Evolutionary conservation across 768 basidiomycete genomes (phyloP), one percentile per base, ranked within the genome.

Genomic region (Psilocybe sp.): DNA sequence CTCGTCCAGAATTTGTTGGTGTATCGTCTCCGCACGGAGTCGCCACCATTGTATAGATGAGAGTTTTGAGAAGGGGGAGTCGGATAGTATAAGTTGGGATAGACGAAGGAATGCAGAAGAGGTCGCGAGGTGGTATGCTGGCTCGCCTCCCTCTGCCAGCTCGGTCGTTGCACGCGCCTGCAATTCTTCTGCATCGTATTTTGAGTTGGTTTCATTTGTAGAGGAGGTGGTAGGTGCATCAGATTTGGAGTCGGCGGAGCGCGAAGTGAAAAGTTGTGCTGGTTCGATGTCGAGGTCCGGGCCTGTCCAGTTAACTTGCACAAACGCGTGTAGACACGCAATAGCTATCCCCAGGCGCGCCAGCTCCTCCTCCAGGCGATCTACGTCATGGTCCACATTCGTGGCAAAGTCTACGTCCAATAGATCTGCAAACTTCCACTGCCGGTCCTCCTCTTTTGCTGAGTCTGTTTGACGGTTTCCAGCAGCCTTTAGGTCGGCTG

Each of bases 231-330:
- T 28, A 28, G 23, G 4, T 34, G 73, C 70, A 46, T 65, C 47
- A 20, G 65, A 47, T 23, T 28, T 39, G n/a, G 59, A 40, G 31
- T 64, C 54, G 23, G 58, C 56, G 36, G 71, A 59, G 14, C 67
- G 44, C 20, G 57, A 40, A 37, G 64, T 58, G 34, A 78, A 54
- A 35, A 77, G 55, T 47, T 79, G 74, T 42, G 74, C 56, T 19
- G 79, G 71, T 54, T 68, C 66, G 53, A 94, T 65, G 51, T 82
- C 71, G 38, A 97, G 77, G 59, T 89, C 79, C 2, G 97, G 97
- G 5, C 97, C 97, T 0, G 95, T 98, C 93, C 94, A 99, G 68
- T 99, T 99, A 23, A 75, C 77, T 65, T 99, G 97, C 4, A 94
- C 75, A 70, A 95, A 99, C 0, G 90, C 82, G 55, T 97, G 92